Percentiles rank a stretch among this genome's conserved stretches.
Evolutionary conservation across 768 basidiomycete species (phyloP).

Genomic region (Suillus spraguei): DNA sequence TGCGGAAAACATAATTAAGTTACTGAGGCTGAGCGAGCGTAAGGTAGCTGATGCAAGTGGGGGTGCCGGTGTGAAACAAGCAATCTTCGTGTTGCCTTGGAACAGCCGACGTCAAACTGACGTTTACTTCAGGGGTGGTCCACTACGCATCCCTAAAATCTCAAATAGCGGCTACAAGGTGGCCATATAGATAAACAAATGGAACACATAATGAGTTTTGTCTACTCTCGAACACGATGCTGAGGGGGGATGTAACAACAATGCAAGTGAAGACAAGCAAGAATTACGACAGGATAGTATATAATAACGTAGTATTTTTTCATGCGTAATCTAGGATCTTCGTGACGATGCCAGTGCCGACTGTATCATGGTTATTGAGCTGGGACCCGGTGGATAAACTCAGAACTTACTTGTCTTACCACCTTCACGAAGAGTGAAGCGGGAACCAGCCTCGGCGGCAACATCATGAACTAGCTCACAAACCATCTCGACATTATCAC

Average conservation of each 20-base stretch:
- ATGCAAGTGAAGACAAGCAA: constrained; percentile 18
- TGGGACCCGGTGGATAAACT: constrained; percentile 7
- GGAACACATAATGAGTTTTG: not conserved
- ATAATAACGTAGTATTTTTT: constrained; percentile 15
- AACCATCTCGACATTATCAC: constrained; percentile 95
- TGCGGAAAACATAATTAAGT: constrained; percentile 14
- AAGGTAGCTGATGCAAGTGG: constrained; percentile 8
- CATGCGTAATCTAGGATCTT: constrained; percentile 63
- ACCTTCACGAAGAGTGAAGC: constrained; percentile 93
- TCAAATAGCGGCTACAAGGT: not conserved
- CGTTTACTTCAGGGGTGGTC: constrained; percentile 10
- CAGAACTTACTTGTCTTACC: constrained; percentile 79
- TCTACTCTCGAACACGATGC: constrained; percentile 21
- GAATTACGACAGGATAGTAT: constrained; percentile 23
- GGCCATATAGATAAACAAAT: not conserved
- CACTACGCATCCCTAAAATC: not conserved
- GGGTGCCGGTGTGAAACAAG: constrained; percentile 17
- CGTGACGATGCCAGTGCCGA: constrained; percentile 94
- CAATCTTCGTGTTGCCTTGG: constrained; percentile 7
- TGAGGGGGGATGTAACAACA: constrained; percentile 25
- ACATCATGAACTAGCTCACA: constrained; percentile 84
- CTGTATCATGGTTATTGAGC: constrained; percentile 38
- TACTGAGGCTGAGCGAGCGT: not conserved
- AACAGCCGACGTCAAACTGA: constrained; percentile 2
- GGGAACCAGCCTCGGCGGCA: constrained; percentile 85